phyloP scores from a whole-genome alignment of 176 grass and related monocot species.

The Chloris gayana region DNA sequence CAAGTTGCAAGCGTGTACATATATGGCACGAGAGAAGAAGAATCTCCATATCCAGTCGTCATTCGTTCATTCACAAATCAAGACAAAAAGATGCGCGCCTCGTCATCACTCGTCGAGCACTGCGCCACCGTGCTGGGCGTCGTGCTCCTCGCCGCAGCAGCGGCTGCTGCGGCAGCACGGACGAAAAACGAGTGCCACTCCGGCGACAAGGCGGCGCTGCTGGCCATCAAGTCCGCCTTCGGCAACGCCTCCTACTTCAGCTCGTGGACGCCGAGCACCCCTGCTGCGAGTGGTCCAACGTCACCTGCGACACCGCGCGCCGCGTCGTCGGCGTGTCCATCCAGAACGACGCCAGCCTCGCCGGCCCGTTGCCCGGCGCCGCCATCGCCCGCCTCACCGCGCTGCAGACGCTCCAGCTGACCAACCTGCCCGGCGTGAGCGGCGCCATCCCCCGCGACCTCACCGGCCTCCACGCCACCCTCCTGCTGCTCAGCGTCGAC shows the following conservation, averaged over 20 bases:
- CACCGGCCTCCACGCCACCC: neutral
- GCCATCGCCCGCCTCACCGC: constrained; percentile 51
- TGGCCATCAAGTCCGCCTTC: constrained; percentile 54
- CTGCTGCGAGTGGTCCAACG: constrained; percentile 59
- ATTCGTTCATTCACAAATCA: neutral
- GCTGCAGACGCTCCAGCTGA: constrained; percentile 33
- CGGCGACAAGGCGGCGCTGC: constrained; percentile 44
- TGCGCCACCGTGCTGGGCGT: neutral
- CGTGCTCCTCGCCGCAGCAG: neutral
- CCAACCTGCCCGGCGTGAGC: constrained; percentile 50
- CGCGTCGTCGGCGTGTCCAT: constrained; percentile 46
- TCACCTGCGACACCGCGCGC: constrained; percentile 41
- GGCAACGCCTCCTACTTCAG: constrained; percentile 47
- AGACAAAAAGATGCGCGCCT: neutral
- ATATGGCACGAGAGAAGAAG: neutral
- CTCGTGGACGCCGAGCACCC: constrained; percentile 39
- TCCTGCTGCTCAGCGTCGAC: constrained; percentile 43
- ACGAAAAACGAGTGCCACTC: constrained; percentile 36
- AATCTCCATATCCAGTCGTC: neutral
- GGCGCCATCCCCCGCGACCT: constrained; percentile 49
- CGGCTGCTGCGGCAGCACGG: neutral
- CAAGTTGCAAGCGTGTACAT: neutral
- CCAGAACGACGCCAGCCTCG: constrained; percentile 44
- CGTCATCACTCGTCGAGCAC: neutral
- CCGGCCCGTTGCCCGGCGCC: constrained; percentile 55